Evolutionary conservation across 352 stramenopile genomes (phyloP).

Genomic region (Achlya hypogyna): DNA sequence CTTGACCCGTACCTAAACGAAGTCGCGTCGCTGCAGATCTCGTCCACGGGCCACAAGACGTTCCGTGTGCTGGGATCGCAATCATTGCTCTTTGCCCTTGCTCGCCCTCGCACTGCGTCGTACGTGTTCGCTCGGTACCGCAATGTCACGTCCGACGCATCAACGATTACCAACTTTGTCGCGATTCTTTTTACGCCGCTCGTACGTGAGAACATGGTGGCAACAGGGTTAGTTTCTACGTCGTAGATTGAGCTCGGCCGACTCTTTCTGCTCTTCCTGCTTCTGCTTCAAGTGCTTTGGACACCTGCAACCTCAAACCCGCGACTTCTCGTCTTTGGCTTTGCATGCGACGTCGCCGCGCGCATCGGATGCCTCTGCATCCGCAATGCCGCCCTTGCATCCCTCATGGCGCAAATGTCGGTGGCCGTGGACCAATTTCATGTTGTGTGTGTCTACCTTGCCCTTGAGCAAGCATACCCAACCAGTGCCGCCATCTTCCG

Average conservation of each 20-base stretch:
- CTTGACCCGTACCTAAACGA: conserved; percentile 68
- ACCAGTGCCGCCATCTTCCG: conserved; percentile 32
- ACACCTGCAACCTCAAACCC: not conserved
- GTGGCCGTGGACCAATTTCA: conserved; percentile 58
- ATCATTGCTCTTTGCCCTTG: too few relatives aligned
- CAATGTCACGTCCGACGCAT: conserved; percentile 71
- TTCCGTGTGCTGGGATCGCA: conserved; percentile 68
- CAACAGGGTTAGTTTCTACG: not conserved
- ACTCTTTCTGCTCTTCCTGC: conserved; percentile 1
- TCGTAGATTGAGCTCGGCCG: conserved; percentile 14
- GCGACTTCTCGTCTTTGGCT: not conserved
- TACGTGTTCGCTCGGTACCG: conserved; percentile 82
- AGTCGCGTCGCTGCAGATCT: conserved; percentile 63
- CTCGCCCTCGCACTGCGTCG: conserved; percentile 31
- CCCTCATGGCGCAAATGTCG: conserved; percentile 54
- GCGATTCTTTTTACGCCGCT: conserved; percentile 51
- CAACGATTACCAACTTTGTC: conserved; percentile 54
- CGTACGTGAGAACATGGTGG: not conserved
- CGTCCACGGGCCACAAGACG: conserved; percentile 50
- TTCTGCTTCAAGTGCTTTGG: conserved; percentile 11
- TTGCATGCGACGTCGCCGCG: conserved; percentile 46
- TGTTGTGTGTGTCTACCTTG: conserved; percentile 46
- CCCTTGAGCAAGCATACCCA: conserved; percentile 47
- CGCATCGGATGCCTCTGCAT: conserved; percentile 53
- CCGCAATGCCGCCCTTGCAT: conserved; percentile 66